These are phyloP conservation scores for Verticillium tricorpus DNA, from an alignment of 2,329 filamentous ascomycete genomes.

Conservation along the genomic window DNA sequence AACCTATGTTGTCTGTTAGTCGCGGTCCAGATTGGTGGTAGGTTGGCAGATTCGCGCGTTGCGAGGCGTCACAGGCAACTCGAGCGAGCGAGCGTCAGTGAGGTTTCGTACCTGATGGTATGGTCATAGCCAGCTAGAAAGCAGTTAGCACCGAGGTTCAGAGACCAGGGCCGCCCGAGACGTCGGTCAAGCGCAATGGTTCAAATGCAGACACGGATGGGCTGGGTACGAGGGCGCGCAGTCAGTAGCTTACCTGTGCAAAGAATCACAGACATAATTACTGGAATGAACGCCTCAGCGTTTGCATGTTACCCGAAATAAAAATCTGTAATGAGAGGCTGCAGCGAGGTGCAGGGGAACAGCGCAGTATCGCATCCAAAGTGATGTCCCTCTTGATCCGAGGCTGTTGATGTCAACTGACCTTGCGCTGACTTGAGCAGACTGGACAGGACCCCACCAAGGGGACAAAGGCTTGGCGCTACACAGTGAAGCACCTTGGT, in stretches of 20 bases:
- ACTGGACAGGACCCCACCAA: not conserved
- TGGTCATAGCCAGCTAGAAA: conserved; percentile 56
- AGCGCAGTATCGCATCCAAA: not conserved
- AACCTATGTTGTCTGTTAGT: conserved; percentile 54
- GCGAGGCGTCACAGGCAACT: not conserved
- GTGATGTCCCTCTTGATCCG: not conserved
- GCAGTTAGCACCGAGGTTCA: conserved; percentile 3
- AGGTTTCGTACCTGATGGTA: conserved; percentile 50
- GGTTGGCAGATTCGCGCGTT: not conserved
- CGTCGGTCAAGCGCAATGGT: not conserved
- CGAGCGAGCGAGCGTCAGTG: not conserved
- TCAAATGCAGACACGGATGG: not conserved
- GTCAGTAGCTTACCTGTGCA: conserved; percentile 47
- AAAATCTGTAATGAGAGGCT: not conserved
- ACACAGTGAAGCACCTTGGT: not conserved
- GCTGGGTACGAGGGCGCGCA: not conserved
- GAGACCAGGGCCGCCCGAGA: not conserved
- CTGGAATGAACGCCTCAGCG: conserved; percentile 4
- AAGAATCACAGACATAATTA: conserved; percentile 55
- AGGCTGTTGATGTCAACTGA: not conserved
- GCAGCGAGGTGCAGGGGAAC: not conserved
- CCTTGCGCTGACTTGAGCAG: not conserved
- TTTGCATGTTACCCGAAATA: conserved; percentile 9
- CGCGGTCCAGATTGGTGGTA: not conserved
- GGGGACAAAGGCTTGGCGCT: too few relatives aligned